A percentile compares a stretch with the other conserved stretches of the same genome.
phyloP scores from a whole-genome alignment of 306 rosid species.

The Betula pendula region DNA sequence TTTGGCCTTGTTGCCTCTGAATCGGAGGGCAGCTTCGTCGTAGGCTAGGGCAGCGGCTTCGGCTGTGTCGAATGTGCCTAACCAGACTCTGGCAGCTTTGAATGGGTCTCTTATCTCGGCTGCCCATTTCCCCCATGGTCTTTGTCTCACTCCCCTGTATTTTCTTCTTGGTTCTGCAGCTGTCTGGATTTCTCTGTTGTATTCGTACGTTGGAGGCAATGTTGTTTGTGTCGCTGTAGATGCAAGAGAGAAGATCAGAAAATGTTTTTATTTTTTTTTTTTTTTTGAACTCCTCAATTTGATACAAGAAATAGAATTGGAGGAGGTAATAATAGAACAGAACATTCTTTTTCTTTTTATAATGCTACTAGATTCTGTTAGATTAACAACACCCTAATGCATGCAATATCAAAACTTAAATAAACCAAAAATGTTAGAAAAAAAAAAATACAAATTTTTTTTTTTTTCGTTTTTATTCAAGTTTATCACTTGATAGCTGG shows the following conservation, averaged over 20 bases:
- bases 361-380: not conserved
- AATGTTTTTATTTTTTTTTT: not conserved
- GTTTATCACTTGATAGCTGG: not conserved
- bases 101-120: slow-evolving; percentile 71
- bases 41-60: slow-evolving; percentile 62
- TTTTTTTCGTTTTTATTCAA: not conserved
- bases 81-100: slow-evolving; percentile 62
- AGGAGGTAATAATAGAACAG: not conserved
- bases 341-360: not conserved
- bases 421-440: too few species aligned
- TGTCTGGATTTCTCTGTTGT: slow-evolving; percentile 21
- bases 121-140: slow-evolving; percentile 82
- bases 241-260: not conserved
- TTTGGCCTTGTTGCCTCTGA: slow-evolving; percentile 66
- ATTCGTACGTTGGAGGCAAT: slow-evolving; percentile 35
- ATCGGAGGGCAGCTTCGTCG: slow-evolving; percentile 60
- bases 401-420: not conserved
- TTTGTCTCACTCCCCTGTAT: slow-evolving; percentile 77
- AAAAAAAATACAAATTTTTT: too few species aligned
- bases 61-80: slow-evolving; percentile 60
- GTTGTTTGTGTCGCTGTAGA: slow-evolving; percentile 17
- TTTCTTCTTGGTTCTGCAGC: slow-evolving; percentile 34
- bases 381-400: not conserved
- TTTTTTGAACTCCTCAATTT: not conserved
- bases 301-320: not conserved